phyloP scores from a whole-genome alignment of 2,329 filamentous ascomycete species.

The Botryotinia narcissicola region DNA sequence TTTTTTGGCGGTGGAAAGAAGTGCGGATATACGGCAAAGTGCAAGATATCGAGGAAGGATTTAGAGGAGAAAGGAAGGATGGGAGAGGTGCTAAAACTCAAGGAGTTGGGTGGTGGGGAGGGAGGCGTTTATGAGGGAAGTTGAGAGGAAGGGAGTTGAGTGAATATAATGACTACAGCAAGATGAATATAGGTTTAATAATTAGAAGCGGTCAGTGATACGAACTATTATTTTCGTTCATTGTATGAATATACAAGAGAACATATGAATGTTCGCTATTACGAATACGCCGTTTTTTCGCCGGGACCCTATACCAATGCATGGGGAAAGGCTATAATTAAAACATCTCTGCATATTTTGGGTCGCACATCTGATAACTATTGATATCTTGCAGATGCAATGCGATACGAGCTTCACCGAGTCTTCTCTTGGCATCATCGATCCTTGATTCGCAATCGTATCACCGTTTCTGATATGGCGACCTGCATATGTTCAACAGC shows the following conservation, averaged over 20 bases:
- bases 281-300: neutral
- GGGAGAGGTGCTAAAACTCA: constrained; percentile 21
- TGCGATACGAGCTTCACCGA: neutral
- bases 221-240: neutral
- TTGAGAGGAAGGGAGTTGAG: neutral
- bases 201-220: neutral
- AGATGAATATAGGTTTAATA: neutral
- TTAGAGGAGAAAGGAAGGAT: constrained; percentile 39
- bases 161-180: neutral
- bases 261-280: neutral
- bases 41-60: constrained; percentile 40
- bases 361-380: constrained; percentile 2
- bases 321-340: neutral
- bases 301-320: neutral
- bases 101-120: neutral
- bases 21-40: constrained; percentile 45
- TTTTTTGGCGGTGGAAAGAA: constrained; percentile 44
- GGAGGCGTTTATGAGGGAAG: constrained; percentile 28
- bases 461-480: neutral
- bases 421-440: neutral
- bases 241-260: neutral
- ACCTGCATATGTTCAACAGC: neutral
- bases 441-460: neutral
- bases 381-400: neutral
- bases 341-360: neutral